Conservation (phyloP, 2,329 filamentous ascomycete species). For the Arthrocladium fulminans region DNA sequence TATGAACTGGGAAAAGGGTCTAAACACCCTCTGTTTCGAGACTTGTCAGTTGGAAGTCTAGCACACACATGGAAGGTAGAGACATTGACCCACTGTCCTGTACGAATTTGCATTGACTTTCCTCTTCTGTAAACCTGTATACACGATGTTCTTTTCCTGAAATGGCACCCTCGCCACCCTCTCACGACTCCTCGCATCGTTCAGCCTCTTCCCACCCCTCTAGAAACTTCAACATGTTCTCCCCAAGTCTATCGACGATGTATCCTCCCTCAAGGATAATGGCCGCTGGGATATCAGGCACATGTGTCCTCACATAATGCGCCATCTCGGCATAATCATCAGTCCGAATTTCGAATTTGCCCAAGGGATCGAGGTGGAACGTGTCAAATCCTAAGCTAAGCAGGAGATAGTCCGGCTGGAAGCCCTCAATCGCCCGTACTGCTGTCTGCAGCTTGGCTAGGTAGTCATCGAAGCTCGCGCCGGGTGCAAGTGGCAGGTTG, state of each 20-base stretch:
- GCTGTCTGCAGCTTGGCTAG: slow-evolving; percentile 15
- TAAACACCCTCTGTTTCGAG: no score
- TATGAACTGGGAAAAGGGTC: no score
- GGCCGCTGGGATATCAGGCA: slow-evolving; percentile 14
- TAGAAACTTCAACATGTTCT: slow-evolving; percentile 21
- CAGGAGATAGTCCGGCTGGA: slow-evolving; percentile 17
- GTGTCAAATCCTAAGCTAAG: slow-evolving; percentile 23
- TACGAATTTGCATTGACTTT: no score
- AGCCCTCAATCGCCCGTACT: slow-evolving; percentile 12
- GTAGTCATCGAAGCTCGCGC: slow-evolving; percentile 17
- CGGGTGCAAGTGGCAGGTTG: slow-evolving; percentile 20
- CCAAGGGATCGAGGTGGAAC: slow-evolving; percentile 21
- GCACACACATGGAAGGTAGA: no score
- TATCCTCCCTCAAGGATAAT: slow-evolving; percentile 23
- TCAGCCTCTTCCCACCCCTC: slow-evolving; percentile 17
- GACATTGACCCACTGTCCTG: no score
- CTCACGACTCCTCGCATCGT: background rate
- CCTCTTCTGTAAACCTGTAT: no score
- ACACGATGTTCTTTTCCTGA: no score
- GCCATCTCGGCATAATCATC: slow-evolving; percentile 21
- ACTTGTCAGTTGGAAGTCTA: no score
- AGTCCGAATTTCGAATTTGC: slow-evolving; percentile 20
- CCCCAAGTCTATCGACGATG: slow-evolving; percentile 21
- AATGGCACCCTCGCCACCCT: no score
- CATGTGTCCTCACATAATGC: slow-evolving; percentile 12